Percentiles rank a stretch among this genome's conserved stretches.
phyloP scores from a whole-genome alignment of 805 yeast species.

The Starmerella powellii region DNA sequence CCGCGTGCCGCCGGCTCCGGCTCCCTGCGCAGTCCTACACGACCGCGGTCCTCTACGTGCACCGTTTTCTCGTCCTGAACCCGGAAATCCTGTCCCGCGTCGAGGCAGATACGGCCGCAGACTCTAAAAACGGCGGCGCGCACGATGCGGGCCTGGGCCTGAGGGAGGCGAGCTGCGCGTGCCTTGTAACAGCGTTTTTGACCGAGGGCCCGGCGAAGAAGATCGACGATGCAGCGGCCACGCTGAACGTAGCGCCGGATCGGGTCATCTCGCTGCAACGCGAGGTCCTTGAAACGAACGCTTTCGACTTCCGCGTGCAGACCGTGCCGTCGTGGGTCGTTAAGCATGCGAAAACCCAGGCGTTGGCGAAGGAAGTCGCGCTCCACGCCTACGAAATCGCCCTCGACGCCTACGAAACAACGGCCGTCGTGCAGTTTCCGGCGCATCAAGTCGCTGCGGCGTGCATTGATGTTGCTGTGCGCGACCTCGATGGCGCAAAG shows the following conservation, averaged over 20 bases:
- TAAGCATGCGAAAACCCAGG: conserved; percentile 44
- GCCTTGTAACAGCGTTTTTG: conserved; percentile 60
- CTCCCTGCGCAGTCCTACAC: conserved; percentile 56
- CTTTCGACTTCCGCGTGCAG: conserved; percentile 67
- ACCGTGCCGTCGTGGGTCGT: conserved; percentile 56
- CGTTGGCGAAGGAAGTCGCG: conserved; percentile 38
- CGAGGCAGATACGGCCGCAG: neutral
- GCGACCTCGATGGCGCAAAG: neutral
- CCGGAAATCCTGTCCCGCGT: neutral
- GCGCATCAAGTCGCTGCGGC: conserved; percentile 67
- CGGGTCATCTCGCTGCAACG: conserved; percentile 44
- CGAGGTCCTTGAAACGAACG: conserved; percentile 59
- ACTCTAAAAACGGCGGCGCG: too few relatives aligned
- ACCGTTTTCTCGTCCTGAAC: conserved; percentile 56
- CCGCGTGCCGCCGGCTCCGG: conserved; percentile 16
- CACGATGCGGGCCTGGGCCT: too few relatives aligned
- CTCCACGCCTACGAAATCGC: conserved; percentile 60
- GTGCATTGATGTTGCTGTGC: conserved; percentile 42
- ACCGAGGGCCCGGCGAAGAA: conserved; percentile 78
- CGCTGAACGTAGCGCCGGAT: neutral
- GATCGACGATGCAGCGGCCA: conserved; percentile 36
- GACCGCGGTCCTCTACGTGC: conserved; percentile 60
- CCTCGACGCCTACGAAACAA: conserved; percentile 63
- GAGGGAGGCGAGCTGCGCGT: conserved; percentile 29
- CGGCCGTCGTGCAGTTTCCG: conserved; percentile 55